Percentiles rank a stretch among this genome's conserved stretches.
Evolutionary conservation across 352 stramenopile genomes (phyloP).

Genomic region (Globisporangium cylindrosporum): DNA sequence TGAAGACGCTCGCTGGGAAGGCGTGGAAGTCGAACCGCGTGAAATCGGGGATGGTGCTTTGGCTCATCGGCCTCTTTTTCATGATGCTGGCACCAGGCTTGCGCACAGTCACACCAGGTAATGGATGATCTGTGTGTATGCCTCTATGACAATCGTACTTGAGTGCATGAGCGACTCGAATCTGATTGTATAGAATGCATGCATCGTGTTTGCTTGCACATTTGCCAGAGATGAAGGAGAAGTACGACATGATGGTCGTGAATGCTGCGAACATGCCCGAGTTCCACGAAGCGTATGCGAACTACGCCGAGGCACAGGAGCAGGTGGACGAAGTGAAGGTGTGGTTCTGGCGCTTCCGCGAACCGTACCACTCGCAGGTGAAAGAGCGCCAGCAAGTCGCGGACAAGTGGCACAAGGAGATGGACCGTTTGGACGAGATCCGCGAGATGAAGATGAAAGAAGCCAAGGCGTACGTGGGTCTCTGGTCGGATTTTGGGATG

Average conservation of each 20-base stretch:
- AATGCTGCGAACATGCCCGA: constrained; percentile 75
- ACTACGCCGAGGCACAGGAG: constrained; percentile 48
- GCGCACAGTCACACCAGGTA: constrained; percentile 44
- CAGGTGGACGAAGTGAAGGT: constrained; percentile 73
- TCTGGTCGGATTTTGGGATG: constrained; percentile 85
- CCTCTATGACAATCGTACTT: not conserved
- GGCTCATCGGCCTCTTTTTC: constrained; percentile 79
- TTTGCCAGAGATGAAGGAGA: constrained; percentile 58
- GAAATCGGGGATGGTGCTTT: constrained; percentile 60
- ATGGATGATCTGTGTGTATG: not conserved
- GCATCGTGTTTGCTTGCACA: not conserved
- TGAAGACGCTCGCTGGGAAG: constrained; percentile 45
- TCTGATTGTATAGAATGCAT: not conserved
- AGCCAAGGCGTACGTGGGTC: constrained; percentile 69
- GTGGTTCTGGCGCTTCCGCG: constrained; percentile 85
- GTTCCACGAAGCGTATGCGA: constrained; percentile 67
- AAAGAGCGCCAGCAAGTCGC: constrained; percentile 49
- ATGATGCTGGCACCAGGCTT: constrained; percentile 73
- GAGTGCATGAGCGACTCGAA: not conserved
- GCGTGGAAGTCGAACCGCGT: constrained; percentile 63
- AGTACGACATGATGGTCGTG: constrained; percentile 75
- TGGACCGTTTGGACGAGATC: constrained; percentile 51
- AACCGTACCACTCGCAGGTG: constrained; percentile 65
- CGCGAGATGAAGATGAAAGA: constrained; percentile 76
- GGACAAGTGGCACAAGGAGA: constrained; percentile 55